These are phyloP conservation scores for Tylopilus vinaceipallidus DNA, from an alignment of 768 basidiomycete species.

Conservation along the genomic window DNA sequence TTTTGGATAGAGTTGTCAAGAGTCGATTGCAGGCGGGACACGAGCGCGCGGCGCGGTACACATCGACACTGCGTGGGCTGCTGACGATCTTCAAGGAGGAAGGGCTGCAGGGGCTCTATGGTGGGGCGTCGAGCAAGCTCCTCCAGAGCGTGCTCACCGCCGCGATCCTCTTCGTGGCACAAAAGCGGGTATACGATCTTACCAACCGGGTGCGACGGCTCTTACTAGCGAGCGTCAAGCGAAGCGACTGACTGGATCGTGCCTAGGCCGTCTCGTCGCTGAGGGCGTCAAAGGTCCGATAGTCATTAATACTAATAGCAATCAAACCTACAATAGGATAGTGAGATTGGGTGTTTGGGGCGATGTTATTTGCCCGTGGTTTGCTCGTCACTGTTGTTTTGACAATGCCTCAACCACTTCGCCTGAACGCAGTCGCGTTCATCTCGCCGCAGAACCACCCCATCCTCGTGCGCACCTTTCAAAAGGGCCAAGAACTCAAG, in stretches of 20 bases:
- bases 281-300: slow-evolving; percentile 3
- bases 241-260: slow-evolving; percentile 5
- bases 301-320: neutral
- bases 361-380: too few species aligned
- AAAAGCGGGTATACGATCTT: slow-evolving; percentile 77
- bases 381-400: too few species aligned
- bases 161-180: slow-evolving; percentile 89
- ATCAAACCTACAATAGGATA: neutral
- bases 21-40: slow-evolving; percentile 77
- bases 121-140: slow-evolving; percentile 84
- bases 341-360: too few species aligned
- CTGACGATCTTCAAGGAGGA: slow-evolving; percentile 75
- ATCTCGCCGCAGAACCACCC: slow-evolving; percentile 79
- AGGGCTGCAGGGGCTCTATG: slow-evolving; percentile 81
- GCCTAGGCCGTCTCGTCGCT: slow-evolving; percentile 15
- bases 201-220: slow-evolving; percentile 47
- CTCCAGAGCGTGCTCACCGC: slow-evolving; percentile 91
- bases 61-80: slow-evolving; percentile 75
- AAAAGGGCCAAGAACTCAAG: slow-evolving; percentile 62
- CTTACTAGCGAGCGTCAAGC: too few species aligned
- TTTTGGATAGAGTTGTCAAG: slow-evolving; percentile 58
- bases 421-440: slow-evolving; percentile 80
- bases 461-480: slow-evolving; percentile 75
- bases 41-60: slow-evolving; percentile 64
- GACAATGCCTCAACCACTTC: slow-evolving; percentile 63